Evolutionary conservation across 352 stramenopile species (phyloP).

Genomic region (Phytophthora quininea): DNA sequence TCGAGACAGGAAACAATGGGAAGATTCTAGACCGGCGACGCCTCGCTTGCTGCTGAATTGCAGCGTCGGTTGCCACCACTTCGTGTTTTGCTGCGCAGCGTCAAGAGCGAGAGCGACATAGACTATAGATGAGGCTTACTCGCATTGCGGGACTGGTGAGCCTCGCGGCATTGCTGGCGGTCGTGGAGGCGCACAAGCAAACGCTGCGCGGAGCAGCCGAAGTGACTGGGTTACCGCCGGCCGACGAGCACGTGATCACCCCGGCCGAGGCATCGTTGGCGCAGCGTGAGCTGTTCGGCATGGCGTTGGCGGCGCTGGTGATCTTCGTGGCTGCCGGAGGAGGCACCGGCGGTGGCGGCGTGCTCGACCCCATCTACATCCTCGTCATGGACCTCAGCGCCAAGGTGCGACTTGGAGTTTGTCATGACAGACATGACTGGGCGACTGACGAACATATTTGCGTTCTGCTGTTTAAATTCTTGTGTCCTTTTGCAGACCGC

Average conservation of each 20-base stretch:
- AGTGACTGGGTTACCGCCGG: not conserved
- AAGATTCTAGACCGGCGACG: constrained; percentile 10
- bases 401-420: constrained; percentile 44
- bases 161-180: not conserved
- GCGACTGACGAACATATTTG: not conserved
- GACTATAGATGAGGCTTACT: not conserved
- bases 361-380: constrained; percentile 97
- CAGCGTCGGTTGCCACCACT: constrained; percentile 3
- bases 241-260: constrained; percentile 17
- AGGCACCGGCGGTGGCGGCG: constrained; percentile 92
- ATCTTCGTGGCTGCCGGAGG: constrained; percentile 89
- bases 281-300: constrained; percentile 55
- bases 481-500: constrained; percentile 53
- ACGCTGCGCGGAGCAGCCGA: constrained; percentile 16
- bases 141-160: not conserved
- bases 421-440: constrained; percentile 1
- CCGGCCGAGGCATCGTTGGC: constrained; percentile 29
- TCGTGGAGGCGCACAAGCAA: constrained; percentile 4
- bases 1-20: not conserved
- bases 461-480: not conserved
- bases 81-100: constrained; percentile 7
- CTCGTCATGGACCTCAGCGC: constrained; percentile 93
- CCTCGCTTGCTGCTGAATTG: constrained; percentile 3
- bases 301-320: constrained; percentile 60
- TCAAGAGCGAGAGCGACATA: too few relatives aligned